Evolutionary conservation across 805 yeast species (phyloP).

Genomic region (Cyberlindnera bimundalis): DNA sequence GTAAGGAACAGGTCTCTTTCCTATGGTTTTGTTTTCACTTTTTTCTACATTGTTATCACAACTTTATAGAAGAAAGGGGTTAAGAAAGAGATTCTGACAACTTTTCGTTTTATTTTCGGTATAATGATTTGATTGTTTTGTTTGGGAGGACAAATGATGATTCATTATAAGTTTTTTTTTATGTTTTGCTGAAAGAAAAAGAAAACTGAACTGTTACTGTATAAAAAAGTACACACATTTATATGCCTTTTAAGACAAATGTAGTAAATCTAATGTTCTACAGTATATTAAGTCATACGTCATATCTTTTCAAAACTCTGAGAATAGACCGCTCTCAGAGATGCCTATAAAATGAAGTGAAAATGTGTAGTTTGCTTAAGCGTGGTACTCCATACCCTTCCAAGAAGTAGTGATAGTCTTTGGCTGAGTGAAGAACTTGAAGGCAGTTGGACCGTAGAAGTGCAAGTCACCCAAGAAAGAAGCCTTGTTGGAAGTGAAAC

Average conservation of each 20-base stretch:
- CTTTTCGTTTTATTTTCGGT: slow-evolving; percentile 25
- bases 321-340: slow-evolving; percentile 1
- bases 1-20: background rate
- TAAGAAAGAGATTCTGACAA: background rate
- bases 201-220: slow-evolving; percentile 5
- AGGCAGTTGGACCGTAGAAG: slow-evolving; percentile 75
- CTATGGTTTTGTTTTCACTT: slow-evolving; percentile 10
- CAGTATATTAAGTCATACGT: too few relatives aligned
- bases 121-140: slow-evolving; percentile 25
- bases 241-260: too few relatives aligned
- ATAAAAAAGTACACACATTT: background rate
- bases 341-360: too few relatives aligned
- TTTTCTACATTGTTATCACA: background rate
- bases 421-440: slow-evolving; percentile 69
- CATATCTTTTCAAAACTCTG: too few relatives aligned
- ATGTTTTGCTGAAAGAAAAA: slow-evolving; percentile 15
- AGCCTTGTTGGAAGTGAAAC: slow-evolving; percentile 75
- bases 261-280: too few relatives aligned
- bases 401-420: slow-evolving; percentile 73
- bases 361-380: background rate
- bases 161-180: slow-evolving; percentile 26
- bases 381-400: slow-evolving; percentile 36
- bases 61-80: background rate
- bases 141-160: slow-evolving; percentile 25
- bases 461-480: slow-evolving; percentile 79